Percentiles rank a stretch among this genome's conserved stretches.
These are phyloP conservation scores for Tinospora cordifolia DNA, from an alignment of 164 flowering plant genomes.

Conservation along the genomic window DNA sequence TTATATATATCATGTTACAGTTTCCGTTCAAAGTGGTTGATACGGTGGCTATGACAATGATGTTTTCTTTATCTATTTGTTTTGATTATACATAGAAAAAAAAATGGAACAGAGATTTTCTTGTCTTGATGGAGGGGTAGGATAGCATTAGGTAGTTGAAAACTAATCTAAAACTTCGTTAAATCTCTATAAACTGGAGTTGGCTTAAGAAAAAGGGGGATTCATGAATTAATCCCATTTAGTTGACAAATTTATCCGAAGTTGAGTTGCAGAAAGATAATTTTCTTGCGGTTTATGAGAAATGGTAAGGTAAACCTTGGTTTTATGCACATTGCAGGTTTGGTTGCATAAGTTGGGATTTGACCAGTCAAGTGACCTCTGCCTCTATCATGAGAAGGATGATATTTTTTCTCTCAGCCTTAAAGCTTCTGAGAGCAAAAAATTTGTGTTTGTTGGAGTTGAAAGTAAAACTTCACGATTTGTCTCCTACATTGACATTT, in stretches of 20 bases:
- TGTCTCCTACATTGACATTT: constrained; percentile 55
- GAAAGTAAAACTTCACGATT: constrained; percentile 79
- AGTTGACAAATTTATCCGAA: too few species aligned
- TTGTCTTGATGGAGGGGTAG: too few species aligned
- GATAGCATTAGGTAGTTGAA: too few species aligned
- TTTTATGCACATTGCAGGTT: constrained; percentile 13
- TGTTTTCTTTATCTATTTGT: too few species aligned
- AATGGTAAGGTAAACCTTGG: not conserved
- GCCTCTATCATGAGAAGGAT: constrained; percentile 38
- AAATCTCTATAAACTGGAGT: too few species aligned
- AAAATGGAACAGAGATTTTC: not conserved
- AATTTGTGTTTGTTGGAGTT: constrained; percentile 66
- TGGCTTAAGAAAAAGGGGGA: too few species aligned
- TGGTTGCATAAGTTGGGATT: constrained; percentile 29
- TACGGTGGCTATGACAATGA: not conserved
- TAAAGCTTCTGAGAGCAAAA: constrained; percentile 77
- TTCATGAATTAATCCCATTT: too few species aligned
- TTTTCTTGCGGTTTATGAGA: not conserved
- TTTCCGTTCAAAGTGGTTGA: not conserved
- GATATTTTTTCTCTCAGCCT: constrained; percentile 72
- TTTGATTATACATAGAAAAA: too few species aligned
- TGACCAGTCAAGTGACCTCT: constrained; percentile 24
- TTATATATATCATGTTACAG: not conserved
- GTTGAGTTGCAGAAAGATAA: too few species aligned
- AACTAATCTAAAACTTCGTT: too few species aligned